Conservation (phyloP, 768 basidiomycete genomes). For the Jaapia argillacea region DNA sequence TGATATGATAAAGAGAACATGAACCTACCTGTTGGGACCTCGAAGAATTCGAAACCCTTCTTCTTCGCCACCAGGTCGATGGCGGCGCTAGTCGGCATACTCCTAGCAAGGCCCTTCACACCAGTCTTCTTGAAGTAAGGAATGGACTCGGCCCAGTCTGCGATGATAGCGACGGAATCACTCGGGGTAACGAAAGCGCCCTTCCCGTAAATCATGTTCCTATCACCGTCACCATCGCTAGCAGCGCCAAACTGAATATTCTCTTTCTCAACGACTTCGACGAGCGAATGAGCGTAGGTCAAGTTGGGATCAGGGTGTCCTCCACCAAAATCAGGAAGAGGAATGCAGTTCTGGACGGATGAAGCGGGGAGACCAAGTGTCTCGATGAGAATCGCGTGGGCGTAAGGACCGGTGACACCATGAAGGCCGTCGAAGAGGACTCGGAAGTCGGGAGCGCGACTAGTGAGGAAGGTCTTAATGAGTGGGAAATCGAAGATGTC, state of each 20-base stretch:
- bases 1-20: neutral
- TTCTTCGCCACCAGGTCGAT: conserved; percentile 94
- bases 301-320: conserved; percentile 98
- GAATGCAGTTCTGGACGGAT: conserved; percentile 84
- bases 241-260: conserved; percentile 92
- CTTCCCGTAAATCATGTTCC: conserved; percentile 99
- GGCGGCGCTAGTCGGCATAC: conserved; percentile 96
- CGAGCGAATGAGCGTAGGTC: conserved; percentile 91
- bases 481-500: conserved; percentile 90
- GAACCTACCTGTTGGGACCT: conserved; percentile 84
- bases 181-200: conserved; percentile 97
- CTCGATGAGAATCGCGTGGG: conserved; percentile 75
- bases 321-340: conserved; percentile 93
- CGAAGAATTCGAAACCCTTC: conserved; percentile 87
- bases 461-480: conserved; percentile 80
- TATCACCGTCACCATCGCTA: conserved; percentile 93
- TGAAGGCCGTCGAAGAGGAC: conserved; percentile 95
- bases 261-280: conserved; percentile 82
- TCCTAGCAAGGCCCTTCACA: conserved; percentile 90
- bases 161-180: conserved; percentile 98
- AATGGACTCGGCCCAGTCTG: conserved; percentile 85
- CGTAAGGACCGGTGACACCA: conserved; percentile 97
- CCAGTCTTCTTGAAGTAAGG: conserved; percentile 89
- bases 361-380: conserved; percentile 70
- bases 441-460: conserved; percentile 58